Conservation (phyloP, 2,329 filamentous ascomycete species). For the Rutstroemia sp. region DNA sequence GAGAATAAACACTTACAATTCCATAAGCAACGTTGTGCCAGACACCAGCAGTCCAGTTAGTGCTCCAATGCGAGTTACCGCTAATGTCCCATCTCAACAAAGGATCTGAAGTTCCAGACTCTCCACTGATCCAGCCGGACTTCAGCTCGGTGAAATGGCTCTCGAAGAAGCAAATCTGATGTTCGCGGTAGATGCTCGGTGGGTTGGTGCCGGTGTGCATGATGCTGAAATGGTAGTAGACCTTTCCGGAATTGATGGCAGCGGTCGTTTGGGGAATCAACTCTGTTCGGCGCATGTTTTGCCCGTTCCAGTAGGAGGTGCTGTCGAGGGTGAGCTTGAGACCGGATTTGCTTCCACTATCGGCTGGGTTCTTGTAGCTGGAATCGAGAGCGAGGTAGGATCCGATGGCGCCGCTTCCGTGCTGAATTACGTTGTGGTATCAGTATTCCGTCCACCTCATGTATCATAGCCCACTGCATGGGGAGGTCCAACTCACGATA, state of each 20-base stretch:
- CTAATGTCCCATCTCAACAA: conserved; percentile 60
- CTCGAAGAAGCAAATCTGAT: conserved; percentile 59
- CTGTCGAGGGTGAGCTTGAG: conserved; percentile 58
- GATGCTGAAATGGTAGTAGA: conserved; percentile 68
- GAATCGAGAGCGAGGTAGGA: conserved; percentile 40
- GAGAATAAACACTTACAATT: conserved; percentile 37
- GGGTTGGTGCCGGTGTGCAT: conserved; percentile 51
- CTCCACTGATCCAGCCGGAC: conserved; percentile 51
- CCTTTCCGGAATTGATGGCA: conserved; percentile 56
- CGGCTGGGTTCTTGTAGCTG: conserved; percentile 43
- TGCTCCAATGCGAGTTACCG: conserved; percentile 54
- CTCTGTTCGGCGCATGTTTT: conserved; percentile 66
- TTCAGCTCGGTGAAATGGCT: conserved; percentile 71
- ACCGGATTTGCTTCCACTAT: conserved; percentile 53
- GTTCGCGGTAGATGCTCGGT: conserved; percentile 55
- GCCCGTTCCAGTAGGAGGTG: conserved; percentile 64
- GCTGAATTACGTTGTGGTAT: conserved; percentile 28
- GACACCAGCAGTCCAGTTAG: conserved; percentile 46
- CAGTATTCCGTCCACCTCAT: background rate
- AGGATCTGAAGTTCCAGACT: conserved; percentile 37
- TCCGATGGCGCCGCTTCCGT: conserved; percentile 42
- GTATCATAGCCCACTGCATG: background rate
- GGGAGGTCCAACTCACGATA: conserved; percentile 35
- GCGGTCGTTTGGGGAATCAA: conserved; percentile 63
- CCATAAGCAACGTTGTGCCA: conserved; percentile 66